A percentile compares a stretch with the other conserved stretches of the same genome.
Evolutionary conservation across 768 basidiomycete genomes (phyloP).

Genomic region (Tricholoma sp.): DNA sequence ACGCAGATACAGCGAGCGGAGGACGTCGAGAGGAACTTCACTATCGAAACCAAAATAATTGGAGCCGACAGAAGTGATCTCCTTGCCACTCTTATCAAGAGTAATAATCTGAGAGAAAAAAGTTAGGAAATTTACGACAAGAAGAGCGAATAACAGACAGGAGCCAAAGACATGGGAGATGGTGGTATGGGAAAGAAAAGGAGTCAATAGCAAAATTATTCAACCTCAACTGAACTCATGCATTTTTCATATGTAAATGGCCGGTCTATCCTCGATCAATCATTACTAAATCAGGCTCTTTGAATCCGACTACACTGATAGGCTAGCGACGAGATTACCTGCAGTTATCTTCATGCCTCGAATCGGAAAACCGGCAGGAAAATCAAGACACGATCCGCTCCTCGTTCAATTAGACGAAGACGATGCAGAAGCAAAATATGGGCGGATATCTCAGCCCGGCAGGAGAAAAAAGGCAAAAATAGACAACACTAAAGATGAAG

Average conservation of each 20-base stretch:
- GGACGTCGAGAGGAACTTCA: constrained; percentile 70
- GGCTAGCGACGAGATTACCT: background rate
- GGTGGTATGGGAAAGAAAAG: constrained; percentile 13
- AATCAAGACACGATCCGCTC: constrained; percentile 81
- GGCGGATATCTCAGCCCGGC: constrained; percentile 67
- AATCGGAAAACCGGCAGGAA: constrained; percentile 44
- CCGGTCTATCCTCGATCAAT: constrained; percentile 1
- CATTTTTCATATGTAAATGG: background rate
- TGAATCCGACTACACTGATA: background rate
- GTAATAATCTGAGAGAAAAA: constrained; percentile 44
- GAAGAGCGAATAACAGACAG: constrained; percentile 16
- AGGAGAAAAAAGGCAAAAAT: constrained; percentile 62
- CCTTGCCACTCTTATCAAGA: constrained; percentile 69
- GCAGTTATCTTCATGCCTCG: constrained; percentile 54
- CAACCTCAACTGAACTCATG: background rate
- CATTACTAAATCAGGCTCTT: background rate
- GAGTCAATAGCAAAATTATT: background rate
- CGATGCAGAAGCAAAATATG: constrained; percentile 73
- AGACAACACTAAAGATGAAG: constrained; percentile 40
- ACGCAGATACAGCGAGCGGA: constrained; percentile 86
- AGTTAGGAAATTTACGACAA: constrained; percentile 9
- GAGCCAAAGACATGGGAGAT: constrained; percentile 20
- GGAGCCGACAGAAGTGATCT: constrained; percentile 78
- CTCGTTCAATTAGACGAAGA: constrained; percentile 81
- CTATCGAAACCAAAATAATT: constrained; percentile 89